Conservation (phyloP, 1,139 yeast species). For the Scheffersomyces stambukii region DNA sequence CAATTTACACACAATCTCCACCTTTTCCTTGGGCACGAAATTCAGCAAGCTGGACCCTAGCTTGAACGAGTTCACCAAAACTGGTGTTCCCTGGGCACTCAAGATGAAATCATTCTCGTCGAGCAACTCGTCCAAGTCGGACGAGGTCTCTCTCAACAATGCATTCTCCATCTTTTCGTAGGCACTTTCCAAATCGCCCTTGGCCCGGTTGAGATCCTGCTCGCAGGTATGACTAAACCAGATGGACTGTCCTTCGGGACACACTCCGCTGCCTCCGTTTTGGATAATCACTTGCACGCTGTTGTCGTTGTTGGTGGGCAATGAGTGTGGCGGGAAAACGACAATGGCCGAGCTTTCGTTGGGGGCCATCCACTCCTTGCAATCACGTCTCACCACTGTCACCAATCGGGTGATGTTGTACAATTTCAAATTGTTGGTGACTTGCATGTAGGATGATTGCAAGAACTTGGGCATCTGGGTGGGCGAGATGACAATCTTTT, state of each 20-base stretch:
- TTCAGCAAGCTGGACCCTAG: constrained; percentile 80
- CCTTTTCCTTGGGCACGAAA: constrained; percentile 76
- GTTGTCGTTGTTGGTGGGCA: constrained; percentile 58
- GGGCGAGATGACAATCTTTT: constrained; percentile 69
- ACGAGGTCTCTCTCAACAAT: constrained; percentile 67
- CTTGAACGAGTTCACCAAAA: constrained; percentile 69
- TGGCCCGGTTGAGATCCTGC: constrained; percentile 60
- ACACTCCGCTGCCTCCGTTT: constrained; percentile 87
- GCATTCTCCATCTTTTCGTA: constrained; percentile 74
- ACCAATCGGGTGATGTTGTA: constrained; percentile 66
- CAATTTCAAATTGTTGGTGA: constrained; percentile 37
- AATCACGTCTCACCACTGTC: constrained; percentile 80
- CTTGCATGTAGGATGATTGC: constrained; percentile 29
- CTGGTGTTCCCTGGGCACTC: constrained; percentile 57
- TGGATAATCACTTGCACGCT: constrained; percentile 85
- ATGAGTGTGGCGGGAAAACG: constrained; percentile 87
- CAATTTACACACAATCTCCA: constrained; percentile 74
- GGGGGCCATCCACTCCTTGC: constrained; percentile 80
- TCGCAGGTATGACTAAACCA: constrained; percentile 88
- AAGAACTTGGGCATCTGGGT: constrained; percentile 60
- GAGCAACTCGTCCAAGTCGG: constrained; percentile 38
- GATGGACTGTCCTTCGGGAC: constrained; percentile 82
- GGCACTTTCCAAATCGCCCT: constrained; percentile 77
- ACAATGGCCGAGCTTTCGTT: constrained; percentile 82
- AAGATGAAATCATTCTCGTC: constrained; percentile 54